A percentile compares a stretch with the other conserved stretches of the same genome.
These are phyloP conservation scores for Nannizziopsis arthrosporioides DNA, from an alignment of 2,329 filamentous ascomycete species.

Conservation along the genomic window DNA sequence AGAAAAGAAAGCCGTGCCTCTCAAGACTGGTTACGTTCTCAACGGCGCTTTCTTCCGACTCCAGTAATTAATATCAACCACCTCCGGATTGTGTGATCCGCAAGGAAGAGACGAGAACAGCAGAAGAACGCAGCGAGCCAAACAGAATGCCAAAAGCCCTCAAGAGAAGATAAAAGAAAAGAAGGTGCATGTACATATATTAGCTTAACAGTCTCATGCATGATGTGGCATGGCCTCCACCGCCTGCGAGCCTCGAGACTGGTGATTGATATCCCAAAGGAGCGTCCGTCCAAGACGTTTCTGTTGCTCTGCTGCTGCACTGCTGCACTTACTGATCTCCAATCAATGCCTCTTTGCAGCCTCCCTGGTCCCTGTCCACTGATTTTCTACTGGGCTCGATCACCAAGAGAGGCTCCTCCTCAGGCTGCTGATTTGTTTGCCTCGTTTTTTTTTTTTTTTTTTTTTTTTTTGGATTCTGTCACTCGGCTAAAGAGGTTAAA, in stretches of 20 bases:
- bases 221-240: conserved; percentile 10
- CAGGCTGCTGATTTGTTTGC: too few relatives aligned
- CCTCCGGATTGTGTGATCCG: too few relatives aligned
- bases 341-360: too few relatives aligned
- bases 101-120: too few relatives aligned
- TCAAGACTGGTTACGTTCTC: background rate
- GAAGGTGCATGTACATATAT: background rate
- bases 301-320: background rate
- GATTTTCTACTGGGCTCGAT: too few relatives aligned
- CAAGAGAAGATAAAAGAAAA: background rate
- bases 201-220: background rate
- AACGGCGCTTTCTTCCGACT: background rate
- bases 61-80: background rate
- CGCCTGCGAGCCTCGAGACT: background rate
- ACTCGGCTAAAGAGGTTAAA: too few relatives aligned
- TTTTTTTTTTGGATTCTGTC: too few relatives aligned
- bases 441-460: too few relatives aligned
- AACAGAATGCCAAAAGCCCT: background rate
- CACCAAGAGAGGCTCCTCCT: too few relatives aligned
- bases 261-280: background rate
- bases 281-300: background rate
- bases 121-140: too few relatives aligned
- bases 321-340: too few relatives aligned
- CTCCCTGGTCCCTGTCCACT: too few relatives aligned
- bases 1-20: background rate